A percentile compares a stretch with the other conserved stretches of the same genome.
Evolutionary conservation across 2,329 filamentous ascomycete species (phyloP).

Genomic region (Sarocladiaceae sp.): DNA sequence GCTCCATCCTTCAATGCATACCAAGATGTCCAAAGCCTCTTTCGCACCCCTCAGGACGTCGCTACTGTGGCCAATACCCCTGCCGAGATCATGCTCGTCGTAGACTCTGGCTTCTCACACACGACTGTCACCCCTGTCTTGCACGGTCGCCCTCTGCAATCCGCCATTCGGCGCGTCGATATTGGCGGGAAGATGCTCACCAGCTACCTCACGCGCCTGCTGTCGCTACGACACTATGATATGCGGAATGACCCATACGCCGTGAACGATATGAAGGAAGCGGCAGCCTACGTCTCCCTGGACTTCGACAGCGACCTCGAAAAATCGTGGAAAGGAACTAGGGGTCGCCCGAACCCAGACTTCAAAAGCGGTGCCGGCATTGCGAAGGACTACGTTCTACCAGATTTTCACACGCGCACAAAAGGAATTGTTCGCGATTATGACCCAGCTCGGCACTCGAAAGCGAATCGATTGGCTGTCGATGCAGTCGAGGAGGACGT

Average conservation of each 20-base stretch:
- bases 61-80: conserved; percentile 41
- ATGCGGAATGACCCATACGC: conserved; percentile 92
- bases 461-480: conserved; percentile 36
- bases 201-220: conserved; percentile 82
- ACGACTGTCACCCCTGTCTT: conserved; percentile 86
- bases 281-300: conserved; percentile 72
- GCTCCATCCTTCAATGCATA: conserved; percentile 75
- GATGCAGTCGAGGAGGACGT: conserved; percentile 53
- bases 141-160: conserved; percentile 71
- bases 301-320: conserved; percentile 78
- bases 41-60: conserved; percentile 50
- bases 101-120: conserved; percentile 90
- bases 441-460: conserved; percentile 58
- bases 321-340: conserved; percentile 72
- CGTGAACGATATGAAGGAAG: conserved; percentile 94
- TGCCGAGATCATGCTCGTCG: conserved; percentile 75
- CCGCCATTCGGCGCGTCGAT: conserved; percentile 77
- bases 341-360: conserved; percentile 46
- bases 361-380: conserved; percentile 52
- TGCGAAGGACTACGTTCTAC: conserved; percentile 85
- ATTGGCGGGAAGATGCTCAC: conserved; percentile 90
- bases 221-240: conserved; percentile 89
- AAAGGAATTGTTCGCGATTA: conserved; percentile 71
- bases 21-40: conserved; percentile 66
- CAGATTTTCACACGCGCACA: conserved; percentile 59